phyloP scores from a whole-genome alignment of 768 basidiomycete genomes.

The Lactifluus subvellereus region DNA sequence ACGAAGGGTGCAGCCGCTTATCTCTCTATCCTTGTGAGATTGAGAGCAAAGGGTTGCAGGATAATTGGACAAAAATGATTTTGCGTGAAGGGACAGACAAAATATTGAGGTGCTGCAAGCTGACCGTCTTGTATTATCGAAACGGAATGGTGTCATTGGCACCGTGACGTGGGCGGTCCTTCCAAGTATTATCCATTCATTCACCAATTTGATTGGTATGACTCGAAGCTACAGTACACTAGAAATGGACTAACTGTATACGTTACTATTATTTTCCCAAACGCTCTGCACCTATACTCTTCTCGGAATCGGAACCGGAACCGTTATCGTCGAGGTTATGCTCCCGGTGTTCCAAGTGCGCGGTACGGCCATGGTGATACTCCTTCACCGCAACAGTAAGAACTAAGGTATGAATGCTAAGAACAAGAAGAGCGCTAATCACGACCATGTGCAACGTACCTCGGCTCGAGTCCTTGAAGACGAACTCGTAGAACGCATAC shows the following conservation, averaged over 20 bases:
- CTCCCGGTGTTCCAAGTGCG: constrained; percentile 1
- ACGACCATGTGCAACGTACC: constrained; percentile 16
- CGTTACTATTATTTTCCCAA: background rate
- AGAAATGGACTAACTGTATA: no score
- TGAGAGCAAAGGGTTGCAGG: background rate
- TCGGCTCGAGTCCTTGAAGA: constrained; percentile 29
- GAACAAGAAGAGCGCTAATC: background rate
- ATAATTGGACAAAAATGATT: background rate
- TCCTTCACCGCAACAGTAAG: constrained; percentile 7
- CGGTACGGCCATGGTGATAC: constrained; percentile 15
- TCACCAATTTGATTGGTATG: background rate
- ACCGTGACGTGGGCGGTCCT: background rate
- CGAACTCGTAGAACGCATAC: constrained; percentile 28
- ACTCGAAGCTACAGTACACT: background rate
- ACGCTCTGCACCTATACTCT: background rate
- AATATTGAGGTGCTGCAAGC: background rate
- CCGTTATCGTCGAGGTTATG: background rate
- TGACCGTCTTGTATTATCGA: no score
- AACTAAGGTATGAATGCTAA: constrained; percentile 11
- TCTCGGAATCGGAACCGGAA: constrained; percentile 5
- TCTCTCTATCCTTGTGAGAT: background rate
- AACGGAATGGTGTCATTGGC: background rate
- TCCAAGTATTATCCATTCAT: background rate
- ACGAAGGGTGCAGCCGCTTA: no score
- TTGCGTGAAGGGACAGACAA: background rate